Conservation (phyloP, 352 stramenopile genomes). For the Globisporangium radiosum region DNA sequence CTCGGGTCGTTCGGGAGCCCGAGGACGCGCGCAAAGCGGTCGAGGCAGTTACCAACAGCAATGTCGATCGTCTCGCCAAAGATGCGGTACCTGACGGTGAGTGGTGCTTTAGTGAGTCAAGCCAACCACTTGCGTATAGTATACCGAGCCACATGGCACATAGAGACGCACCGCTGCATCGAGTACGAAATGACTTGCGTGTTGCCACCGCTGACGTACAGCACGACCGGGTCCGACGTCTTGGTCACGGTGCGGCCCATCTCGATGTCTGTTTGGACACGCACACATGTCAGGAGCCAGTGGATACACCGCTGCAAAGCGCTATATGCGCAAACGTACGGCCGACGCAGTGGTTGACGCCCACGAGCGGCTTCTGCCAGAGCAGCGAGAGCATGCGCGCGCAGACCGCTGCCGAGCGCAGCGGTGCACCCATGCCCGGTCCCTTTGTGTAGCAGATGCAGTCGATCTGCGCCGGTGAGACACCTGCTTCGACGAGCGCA, state of each 20-base stretch:
- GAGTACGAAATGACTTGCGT: slow-evolving; percentile 94
- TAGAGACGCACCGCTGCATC: slow-evolving; percentile 58
- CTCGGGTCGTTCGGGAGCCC: slow-evolving; percentile 97
- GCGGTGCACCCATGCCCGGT: slow-evolving; percentile 98
- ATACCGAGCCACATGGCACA: background rate
- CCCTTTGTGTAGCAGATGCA: slow-evolving; percentile 95
- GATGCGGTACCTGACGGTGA: slow-evolving; percentile 90
- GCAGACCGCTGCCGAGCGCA: slow-evolving; percentile 94
- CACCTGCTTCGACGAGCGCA: slow-evolving; percentile 90
- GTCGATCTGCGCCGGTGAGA: slow-evolving; percentile 84
- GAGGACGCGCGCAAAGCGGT: slow-evolving; percentile 95
- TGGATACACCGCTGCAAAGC: background rate
- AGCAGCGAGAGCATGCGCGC: slow-evolving; percentile 93
- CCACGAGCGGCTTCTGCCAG: slow-evolving; percentile 94
- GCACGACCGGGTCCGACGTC: slow-evolving; percentile 93
- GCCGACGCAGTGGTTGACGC: slow-evolving; percentile 99
- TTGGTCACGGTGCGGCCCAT: slow-evolving; percentile 98
- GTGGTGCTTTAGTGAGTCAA: slow-evolving; percentile 8
- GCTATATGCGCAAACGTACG: slow-evolving; percentile 40
- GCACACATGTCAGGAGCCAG: slow-evolving; percentile 1
- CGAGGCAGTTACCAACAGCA: slow-evolving; percentile 98
- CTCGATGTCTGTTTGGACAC: slow-evolving; percentile 92
- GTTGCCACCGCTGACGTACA: slow-evolving; percentile 99
- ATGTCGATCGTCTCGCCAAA: slow-evolving; percentile 99
- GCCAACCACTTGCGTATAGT: background rate